These are phyloP conservation scores for Corylus avellana DNA, from an alignment of 306 rosid genomes.

Conservation along the genomic window DNA sequence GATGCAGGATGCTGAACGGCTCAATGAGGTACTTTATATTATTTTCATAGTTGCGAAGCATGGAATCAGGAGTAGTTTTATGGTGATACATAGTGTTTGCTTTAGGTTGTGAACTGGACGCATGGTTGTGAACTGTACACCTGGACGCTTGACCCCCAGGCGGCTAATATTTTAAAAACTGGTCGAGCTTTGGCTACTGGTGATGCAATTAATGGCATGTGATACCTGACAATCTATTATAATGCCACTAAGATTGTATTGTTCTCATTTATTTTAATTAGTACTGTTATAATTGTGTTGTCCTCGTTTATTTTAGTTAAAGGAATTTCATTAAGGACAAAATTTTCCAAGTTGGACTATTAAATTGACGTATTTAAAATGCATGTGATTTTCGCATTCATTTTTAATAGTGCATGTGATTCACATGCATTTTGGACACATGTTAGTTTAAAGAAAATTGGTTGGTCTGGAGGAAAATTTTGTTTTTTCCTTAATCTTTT, in stretches of 20 bases:
- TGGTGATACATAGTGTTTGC: slow-evolving; percentile 5
- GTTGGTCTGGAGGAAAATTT: too few relatives aligned
- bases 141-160: not conserved
- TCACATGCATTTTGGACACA: too few relatives aligned
- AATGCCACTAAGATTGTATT: not conserved
- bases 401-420: too few relatives aligned
- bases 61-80: slow-evolving; percentile 9
- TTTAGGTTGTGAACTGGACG: not conserved
- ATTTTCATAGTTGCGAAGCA: not conserved
- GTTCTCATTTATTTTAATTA: not conserved
- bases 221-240: not conserved
- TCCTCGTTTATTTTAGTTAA: not conserved
- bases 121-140: not conserved
- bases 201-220: not conserved
- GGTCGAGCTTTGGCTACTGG: not conserved
- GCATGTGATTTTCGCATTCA: too few relatives aligned
- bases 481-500: too few relatives aligned
- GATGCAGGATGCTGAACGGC: slow-evolving; percentile 99
- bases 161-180: not conserved
- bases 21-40: slow-evolving; percentile 71
- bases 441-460: too few relatives aligned
- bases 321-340: too few relatives aligned
- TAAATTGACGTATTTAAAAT: too few relatives aligned
- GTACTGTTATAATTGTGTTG: not conserved
- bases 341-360: too few relatives aligned